Evolutionary conservation across 75 land plant genomes (phyloP).

Genomic region (Azolla pinnata): DNA sequence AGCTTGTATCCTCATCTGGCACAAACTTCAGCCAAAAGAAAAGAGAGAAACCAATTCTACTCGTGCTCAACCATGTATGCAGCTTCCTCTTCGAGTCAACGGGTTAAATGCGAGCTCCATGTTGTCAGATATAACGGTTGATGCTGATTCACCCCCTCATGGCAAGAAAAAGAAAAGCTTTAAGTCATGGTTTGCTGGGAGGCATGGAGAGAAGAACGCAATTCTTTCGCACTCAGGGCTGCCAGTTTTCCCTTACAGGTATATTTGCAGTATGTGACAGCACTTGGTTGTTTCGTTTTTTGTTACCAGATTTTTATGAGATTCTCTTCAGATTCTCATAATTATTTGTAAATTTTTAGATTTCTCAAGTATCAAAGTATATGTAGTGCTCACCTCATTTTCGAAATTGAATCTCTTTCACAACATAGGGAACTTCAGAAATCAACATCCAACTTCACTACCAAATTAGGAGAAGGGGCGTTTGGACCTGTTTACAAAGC

Average conservation of each 20-base stretch:
- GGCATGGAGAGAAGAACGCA: conserved; percentile 29
- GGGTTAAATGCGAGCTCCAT: conserved; percentile 41
- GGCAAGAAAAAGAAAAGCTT: conserved; percentile 15
- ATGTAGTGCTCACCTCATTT: neutral
- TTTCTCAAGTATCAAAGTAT: too few relatives aligned
- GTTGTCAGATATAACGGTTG: conserved; percentile 52
- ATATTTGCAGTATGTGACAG: too few relatives aligned
- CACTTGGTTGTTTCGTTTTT: too few relatives aligned
- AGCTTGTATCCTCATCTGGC: conserved; percentile 43
- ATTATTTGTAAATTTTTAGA: too few relatives aligned
- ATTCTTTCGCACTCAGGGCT: conserved; percentile 55
- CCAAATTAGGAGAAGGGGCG: conserved; percentile 64
- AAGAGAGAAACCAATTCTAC: conserved; percentile 7
- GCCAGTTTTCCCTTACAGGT: conserved; percentile 64
- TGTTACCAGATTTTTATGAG: too few relatives aligned
- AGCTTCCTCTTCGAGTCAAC: conserved; percentile 53
- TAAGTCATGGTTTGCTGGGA: conserved; percentile 38
- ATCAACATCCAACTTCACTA: conserved; percentile 67
- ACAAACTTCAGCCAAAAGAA: conserved; percentile 41
- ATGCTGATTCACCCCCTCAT: conserved; percentile 48
- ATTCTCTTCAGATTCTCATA: too few relatives aligned
- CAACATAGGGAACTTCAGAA: conserved; percentile 62
- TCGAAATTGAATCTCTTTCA: neutral
- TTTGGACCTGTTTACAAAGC: conserved; percentile 87
- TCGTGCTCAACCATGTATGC: conserved; percentile 22